These are phyloP conservation scores for Jamesozyma jinghongensis DNA, from an alignment of 805 yeast species.

Conservation along the genomic window DNA sequence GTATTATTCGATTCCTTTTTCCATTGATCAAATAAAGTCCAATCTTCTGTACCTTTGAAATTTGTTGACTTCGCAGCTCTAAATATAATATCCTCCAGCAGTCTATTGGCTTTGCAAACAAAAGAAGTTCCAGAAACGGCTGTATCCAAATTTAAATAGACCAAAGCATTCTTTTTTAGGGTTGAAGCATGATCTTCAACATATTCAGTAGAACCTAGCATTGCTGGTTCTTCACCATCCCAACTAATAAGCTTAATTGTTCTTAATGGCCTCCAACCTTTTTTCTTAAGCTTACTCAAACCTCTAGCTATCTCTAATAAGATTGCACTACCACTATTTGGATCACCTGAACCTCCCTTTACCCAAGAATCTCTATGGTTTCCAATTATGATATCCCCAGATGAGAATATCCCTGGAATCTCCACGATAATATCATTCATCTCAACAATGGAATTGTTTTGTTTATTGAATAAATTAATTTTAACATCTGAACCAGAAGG, in stretches of 20 bases:
- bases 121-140: constrained; percentile 47
- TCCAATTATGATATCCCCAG: constrained; percentile 47
- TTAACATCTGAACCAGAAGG: constrained; percentile 30
- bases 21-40: constrained; percentile 44
- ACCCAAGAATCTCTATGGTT: constrained; percentile 46
- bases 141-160: constrained; percentile 40
- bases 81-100: constrained; percentile 38
- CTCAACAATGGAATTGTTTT: constrained; percentile 35
- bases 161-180: constrained; percentile 45
- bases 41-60: constrained; percentile 32
- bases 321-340: constrained; percentile 42
- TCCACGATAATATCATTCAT: constrained; percentile 42
- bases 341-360: constrained; percentile 43
- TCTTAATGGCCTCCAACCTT: constrained; percentile 65
- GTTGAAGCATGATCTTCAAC: constrained; percentile 48
- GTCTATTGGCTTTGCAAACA: constrained; percentile 45
- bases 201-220: constrained; percentile 70
- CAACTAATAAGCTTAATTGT: constrained; percentile 64
- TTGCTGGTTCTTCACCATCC: constrained; percentile 75
- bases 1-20: constrained; percentile 29
- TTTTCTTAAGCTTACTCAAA: constrained; percentile 34
- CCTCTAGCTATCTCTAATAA: constrained; percentile 47
- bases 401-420: constrained; percentile 46
- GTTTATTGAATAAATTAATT: constrained; percentile 36
- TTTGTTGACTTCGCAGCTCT: constrained; percentile 41